These are phyloP conservation scores for Hordeum pubiflorum DNA, from an alignment of 202 grass and related monocot species.

Conservation along the genomic window DNA sequence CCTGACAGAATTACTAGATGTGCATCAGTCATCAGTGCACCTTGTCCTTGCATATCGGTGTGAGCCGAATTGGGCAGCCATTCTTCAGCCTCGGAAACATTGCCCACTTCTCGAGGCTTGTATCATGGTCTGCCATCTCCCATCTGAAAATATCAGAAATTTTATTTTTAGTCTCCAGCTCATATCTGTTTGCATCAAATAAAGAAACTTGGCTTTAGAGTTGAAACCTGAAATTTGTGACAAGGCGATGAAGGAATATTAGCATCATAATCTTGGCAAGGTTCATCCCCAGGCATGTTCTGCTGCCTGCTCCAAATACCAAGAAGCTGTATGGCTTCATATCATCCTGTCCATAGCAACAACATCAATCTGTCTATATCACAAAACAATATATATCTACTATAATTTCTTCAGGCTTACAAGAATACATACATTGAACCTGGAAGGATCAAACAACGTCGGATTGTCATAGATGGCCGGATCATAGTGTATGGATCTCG, in stretches of 20 bases:
- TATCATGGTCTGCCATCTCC: constrained; percentile 57
- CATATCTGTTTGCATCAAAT: neutral
- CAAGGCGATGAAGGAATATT: constrained; percentile 70
- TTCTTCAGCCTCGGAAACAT: constrained; percentile 83
- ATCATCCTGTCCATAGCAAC: constrained; percentile 37
- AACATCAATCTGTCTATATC: neutral
- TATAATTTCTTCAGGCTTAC: neutral
- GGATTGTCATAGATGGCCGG: constrained; percentile 51
- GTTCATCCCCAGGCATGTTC: constrained; percentile 83
- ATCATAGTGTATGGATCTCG: constrained; percentile 71
- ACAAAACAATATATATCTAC: neutral
- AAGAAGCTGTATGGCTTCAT: constrained; percentile 55
- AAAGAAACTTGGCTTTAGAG: neutral
- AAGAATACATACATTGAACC: constrained; percentile 44
- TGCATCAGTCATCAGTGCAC: neutral
- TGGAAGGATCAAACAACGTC: constrained; percentile 57
- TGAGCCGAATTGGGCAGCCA: constrained; percentile 62
- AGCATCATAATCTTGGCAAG: constrained; percentile 91
- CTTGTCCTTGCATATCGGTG: constrained; percentile 19
- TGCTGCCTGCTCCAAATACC: constrained; percentile 71
- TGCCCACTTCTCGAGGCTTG: constrained; percentile 72
- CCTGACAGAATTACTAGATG: neutral
- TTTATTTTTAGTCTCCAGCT: neutral
- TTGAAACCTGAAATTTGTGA: constrained; percentile 63
- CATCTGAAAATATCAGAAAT: constrained; percentile 30